Evolutionary conservation across 352 stramenopile species (phyloP), one percentile per base, ranked within the genome.

Genomic region (Elongisporangium anandrum): DNA sequence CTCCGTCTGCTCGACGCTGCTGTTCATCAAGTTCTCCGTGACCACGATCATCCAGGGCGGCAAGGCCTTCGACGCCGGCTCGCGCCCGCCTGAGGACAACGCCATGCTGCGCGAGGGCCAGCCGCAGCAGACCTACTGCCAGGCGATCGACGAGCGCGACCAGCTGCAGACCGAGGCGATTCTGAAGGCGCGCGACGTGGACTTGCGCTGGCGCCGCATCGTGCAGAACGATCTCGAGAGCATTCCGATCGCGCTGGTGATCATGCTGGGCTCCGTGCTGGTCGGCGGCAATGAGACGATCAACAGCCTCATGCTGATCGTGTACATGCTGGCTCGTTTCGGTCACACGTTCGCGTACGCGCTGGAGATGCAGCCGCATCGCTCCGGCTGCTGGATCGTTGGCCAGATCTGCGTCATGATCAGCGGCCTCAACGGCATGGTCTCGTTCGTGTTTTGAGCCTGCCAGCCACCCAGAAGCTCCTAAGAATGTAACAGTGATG

Each of bases 201-300:
- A 84, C 60, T 61, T 70, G 47, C 74, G 71, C 21, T 84, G 74
- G 69, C 66, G 70, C 12, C 71, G 71, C 45, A 84, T 79, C 51
- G 63, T 77, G 13, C 57, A 69, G 57, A 84, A 84, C 64, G 71
- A 84, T 56, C 56, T 84, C 34, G 74, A 79, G 63, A 79, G 71
- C 49, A 73, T 84, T 45, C 74, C 71, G 5, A 54, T 81, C 19
- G 71, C 68, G 15, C 47, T 79, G 52, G 22, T 77, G 20, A 57
- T 77, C 22, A 77, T 77, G 34, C 45, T 61, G 13, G 69, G 61
- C 49, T 57, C 63, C 2, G 58, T 75, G 4, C 63, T 75, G 13
- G 61, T 66, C 3, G 59, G 59, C 13, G 67, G 65, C 52, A 81
- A 78, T 63, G 64, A 69, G 45, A 66, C 64, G 34, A 73, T 67